Evolutionary conservation across 23 red algal species (phyloP), one percentile per base, ranked within the genome.

Genomic region (Gracilaria caudata): DNA sequence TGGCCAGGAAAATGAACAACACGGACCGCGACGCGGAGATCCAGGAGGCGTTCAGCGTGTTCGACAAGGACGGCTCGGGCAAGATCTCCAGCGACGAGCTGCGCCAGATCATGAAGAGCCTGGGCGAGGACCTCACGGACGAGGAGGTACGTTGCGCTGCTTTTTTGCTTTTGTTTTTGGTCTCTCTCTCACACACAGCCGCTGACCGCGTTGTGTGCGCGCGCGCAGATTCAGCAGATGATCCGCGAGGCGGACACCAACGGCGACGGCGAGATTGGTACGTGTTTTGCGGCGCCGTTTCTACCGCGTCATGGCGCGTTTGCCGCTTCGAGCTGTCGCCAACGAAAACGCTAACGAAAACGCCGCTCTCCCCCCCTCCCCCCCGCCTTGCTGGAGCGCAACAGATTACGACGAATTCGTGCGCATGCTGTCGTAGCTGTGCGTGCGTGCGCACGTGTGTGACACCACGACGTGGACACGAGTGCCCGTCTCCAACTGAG

Each of bases 11-110:
- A 58, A 93, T 95, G 96, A 92, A 95, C 60, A 78, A 85, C 58
- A 76, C 86, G 0, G 96, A 98, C 59, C 58, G 73, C 28, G 88
- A 95, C 53, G 88, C 87, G 35, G 96, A 94, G 43, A 90, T 98
- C 24, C 72, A 71, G 19, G 82, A 98, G 78, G 92, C 96, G 39
- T 98, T 98, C 43, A 89, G 80, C 35, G 90, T 98, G 33, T 98
- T 98, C 91, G 96, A 98, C 68, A 91, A 92, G 79, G 92, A 98
- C 51, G 96, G 96, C 32, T 89, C 91, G 24, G 96, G 96, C n/a
- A 89, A 92, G 66, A 98, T 98, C 40, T 85, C 80, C 80, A 85
- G 89, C 28, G 85, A 88, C 37, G 96, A 98, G 34, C 82, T 98
- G 34, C 77, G 87, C 73, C 84, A 93, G 39, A 85, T 98, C 29